Evolutionary conservation across 352 stramenopile genomes (phyloP), one percentile per base, ranked within the genome.

Genomic region (Globisporangium viniferum): DNA sequence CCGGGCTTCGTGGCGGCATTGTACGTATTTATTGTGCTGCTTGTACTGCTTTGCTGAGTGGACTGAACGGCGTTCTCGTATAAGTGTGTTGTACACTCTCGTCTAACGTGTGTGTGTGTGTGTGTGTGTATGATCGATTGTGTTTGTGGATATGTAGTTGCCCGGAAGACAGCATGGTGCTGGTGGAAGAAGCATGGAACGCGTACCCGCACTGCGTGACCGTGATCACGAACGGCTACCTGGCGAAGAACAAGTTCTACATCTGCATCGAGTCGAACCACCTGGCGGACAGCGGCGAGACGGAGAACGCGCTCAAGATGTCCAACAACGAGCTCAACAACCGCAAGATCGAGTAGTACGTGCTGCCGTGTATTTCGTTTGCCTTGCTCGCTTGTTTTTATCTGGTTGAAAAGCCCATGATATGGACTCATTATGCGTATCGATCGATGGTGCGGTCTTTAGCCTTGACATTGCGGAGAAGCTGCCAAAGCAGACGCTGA

Each of bases 141-240:
- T 27, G 33, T 67, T 18, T 48, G 22, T 53, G 33, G 20, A 33
- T 33, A 33, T 73, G 56, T 75, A 93, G 84, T 61, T 92, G 82
- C 62, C 87, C 88, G 4, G 85, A 93, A 35, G 88, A 95, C 64
- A 93, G 82, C 62, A 94, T 94, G 84, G 83, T 92, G 67, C 77
- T 95, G 22, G 77, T 93, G 39, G 88, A 95, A 71, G 88, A 95
- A 69, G 86, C 88, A 41, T 95, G 88, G 88, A 95, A 95, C 75
- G 67, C 88, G 67, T 95, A 94, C 72, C 88, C 88, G 29, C 86
- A 94, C 77, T 95, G 88, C 58, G 77, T 94, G 63, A 95, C 88
- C 54, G 84, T 95, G 63, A 93, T 95, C 67, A 82, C 82, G 31
- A 94, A 93, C 62, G 87, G 87, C 33, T 95, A 93, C 73, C 63